Evolutionary conservation across 495 filamentous ascomycete genomes (phyloP).

Genomic region (Aspergillus egyptiacus): DNA sequence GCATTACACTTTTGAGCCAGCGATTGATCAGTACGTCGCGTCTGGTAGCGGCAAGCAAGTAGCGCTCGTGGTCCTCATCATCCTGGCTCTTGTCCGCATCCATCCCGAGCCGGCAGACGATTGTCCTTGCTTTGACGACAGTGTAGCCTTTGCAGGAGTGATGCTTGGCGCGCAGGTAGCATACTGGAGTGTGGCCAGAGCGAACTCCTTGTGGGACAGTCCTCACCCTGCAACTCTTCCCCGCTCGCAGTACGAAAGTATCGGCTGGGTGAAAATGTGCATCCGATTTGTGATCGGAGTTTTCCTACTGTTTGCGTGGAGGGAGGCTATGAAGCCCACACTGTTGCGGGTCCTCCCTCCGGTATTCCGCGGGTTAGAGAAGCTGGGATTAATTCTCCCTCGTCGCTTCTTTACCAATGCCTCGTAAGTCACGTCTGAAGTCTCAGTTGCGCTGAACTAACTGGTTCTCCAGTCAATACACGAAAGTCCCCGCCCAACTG

Average conservation of each 20-base stretch:
- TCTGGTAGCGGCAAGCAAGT: conserved; percentile 47
- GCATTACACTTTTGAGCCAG: conserved; percentile 65
- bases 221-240: conserved; percentile 58
- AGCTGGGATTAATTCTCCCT: conserved; percentile 68
- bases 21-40: conserved; percentile 59
- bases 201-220: conserved; percentile 47
- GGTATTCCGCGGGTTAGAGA: conserved; percentile 79
- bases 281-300: conserved; percentile 73
- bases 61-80: conserved; percentile 52
- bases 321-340: conserved; percentile 77
- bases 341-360: conserved; percentile 74
- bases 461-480: conserved; percentile 59
- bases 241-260: conserved; percentile 50
- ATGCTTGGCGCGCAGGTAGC: conserved; percentile 74
- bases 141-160: conserved; percentile 86
- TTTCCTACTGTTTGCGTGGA: conserved; percentile 77
- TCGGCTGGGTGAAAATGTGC: conserved; percentile 56
- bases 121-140: conserved; percentile 97
- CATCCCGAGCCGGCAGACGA: conserved; percentile 96
- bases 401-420: conserved; percentile 85
- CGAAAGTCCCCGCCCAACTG: conserved; percentile 67
- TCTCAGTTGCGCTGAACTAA: neutral
- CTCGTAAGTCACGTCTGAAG: conserved; percentile 46
- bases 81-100: conserved; percentile 72
- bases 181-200: conserved; percentile 69